phyloP scores from a whole-genome alignment of 306 rosid genomes.

The Medicago arabica region DNA sequence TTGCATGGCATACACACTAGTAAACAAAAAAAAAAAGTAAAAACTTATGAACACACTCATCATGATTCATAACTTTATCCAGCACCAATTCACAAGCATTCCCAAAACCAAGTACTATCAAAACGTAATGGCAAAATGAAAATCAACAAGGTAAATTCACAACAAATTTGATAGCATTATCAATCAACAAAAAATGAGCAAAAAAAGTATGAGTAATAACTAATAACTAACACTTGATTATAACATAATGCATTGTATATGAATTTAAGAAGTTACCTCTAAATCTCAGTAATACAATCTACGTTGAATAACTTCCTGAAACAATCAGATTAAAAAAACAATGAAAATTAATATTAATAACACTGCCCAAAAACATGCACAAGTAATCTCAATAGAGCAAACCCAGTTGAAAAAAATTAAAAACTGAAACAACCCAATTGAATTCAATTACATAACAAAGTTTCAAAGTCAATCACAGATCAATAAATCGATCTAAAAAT shows the following conservation, averaged over 20 bases:
- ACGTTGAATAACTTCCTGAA: slow-evolving; percentile 46
- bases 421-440: slow-evolving; percentile 37
- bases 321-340: slow-evolving; percentile 31
- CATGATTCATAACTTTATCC: slow-evolving; percentile 23
- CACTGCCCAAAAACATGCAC: slow-evolving; percentile 48
- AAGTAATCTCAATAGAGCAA: slow-evolving; percentile 47
- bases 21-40: neutral
- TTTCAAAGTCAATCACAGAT: slow-evolving; percentile 51
- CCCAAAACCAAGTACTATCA: slow-evolving; percentile 35
- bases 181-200: neutral
- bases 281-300: slow-evolving; percentile 48
- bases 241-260: slow-evolving; percentile 40
- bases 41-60: slow-evolving; percentile 38
- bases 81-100: slow-evolving; percentile 36
- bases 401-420: slow-evolving; percentile 44
- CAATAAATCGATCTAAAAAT: slow-evolving; percentile 48
- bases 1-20: neutral
- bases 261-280: slow-evolving; percentile 52
- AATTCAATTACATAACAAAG: slow-evolving; percentile 44
- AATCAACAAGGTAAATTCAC: slow-evolving; percentile 35
- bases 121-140: slow-evolving; percentile 18
- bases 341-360: slow-evolving; percentile 9
- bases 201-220: slow-evolving; percentile 33
- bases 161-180: slow-evolving; percentile 43
- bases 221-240: slow-evolving; percentile 44